phyloP scores from a whole-genome alignment of 148 eudicot species.

The Amaranthus palmeri region DNA sequence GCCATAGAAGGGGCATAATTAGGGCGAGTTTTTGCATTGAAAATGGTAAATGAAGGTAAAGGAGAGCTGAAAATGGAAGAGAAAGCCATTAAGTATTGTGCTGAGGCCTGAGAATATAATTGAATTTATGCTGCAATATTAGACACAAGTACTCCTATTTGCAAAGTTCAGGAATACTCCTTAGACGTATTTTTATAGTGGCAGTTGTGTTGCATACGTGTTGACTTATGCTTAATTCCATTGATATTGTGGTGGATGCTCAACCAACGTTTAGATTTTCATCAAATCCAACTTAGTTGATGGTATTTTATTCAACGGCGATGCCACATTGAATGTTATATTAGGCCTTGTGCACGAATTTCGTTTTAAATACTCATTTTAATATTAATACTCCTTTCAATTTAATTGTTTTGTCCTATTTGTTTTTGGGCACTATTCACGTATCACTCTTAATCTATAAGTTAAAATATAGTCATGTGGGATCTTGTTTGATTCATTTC shows the following conservation, averaged over 20 bases:
- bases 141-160: neutral
- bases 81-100: conserved; percentile 44
- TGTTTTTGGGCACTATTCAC: too few species aligned
- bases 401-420: too few species aligned
- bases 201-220: conserved; percentile 18
- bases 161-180: neutral
- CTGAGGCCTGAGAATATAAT: neutral
- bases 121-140: neutral
- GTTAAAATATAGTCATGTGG: too few species aligned
- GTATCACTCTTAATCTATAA: too few species aligned
- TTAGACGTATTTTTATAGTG: conserved; percentile 11
- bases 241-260: conserved; percentile 4
- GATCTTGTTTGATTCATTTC: too few species aligned
- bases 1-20: conserved; percentile 20
- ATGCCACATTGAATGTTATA: too few species aligned
- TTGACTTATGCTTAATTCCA: neutral
- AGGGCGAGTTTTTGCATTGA: neutral
- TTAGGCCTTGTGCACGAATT: fast-evolving
- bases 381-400: too few species aligned
- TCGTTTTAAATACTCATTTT: too few species aligned
- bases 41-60: conserved; percentile 11
- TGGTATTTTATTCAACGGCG: too few species aligned
- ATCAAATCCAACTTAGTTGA: too few species aligned
- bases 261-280: neutral
- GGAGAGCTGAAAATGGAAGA: conserved; percentile 42